Conservation (phyloP, 2,329 filamentous ascomycete genomes). For the Monosporascus sp. region DNA sequence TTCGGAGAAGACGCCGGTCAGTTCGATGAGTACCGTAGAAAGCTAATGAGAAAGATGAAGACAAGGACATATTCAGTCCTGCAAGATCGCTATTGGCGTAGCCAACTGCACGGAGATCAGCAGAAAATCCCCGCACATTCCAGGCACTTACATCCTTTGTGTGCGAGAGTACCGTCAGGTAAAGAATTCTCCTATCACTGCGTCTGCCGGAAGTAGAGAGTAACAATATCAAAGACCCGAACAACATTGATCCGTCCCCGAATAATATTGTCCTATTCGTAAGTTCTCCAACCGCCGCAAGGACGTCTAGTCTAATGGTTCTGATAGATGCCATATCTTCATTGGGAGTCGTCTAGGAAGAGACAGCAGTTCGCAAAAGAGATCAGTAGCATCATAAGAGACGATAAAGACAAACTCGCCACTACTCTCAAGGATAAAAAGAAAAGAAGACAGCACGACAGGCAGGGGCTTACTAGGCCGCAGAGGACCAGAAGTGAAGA, state of each 20-base stretch:
- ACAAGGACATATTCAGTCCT: constrained; percentile 22
- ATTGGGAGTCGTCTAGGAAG: constrained; percentile 10
- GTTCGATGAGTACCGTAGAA: no score
- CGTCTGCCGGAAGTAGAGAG: no score
- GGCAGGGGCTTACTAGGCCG: no score
- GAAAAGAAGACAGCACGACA: not conserved
- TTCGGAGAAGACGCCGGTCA: constrained; percentile 21
- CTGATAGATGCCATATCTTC: constrained; percentile 8
- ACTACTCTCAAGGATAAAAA: not conserved
- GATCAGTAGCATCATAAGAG: not conserved
- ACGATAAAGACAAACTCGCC: not conserved
- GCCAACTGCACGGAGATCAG: constrained; percentile 25
- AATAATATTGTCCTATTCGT: constrained; percentile 28
- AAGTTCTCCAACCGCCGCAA: constrained; percentile 6
- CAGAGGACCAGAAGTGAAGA: no score
- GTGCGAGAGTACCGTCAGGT: constrained; percentile 26
- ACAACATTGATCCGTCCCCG: constrained; percentile 8
- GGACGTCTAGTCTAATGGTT: not conserved
- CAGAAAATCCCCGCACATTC: constrained; percentile 23
- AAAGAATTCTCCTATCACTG: not conserved
- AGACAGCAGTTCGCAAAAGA: constrained; percentile 2
- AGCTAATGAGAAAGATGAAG: constrained; percentile 2
- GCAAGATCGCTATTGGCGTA: constrained; percentile 28
- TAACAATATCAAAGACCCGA: not conserved
- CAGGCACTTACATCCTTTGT: constrained; percentile 31